A percentile compares a stretch with the other conserved stretches of the same genome.
These are phyloP conservation scores for Globisporangium radiosum DNA, from an alignment of 352 stramenopile genomes.

Conservation along the genomic window DNA sequence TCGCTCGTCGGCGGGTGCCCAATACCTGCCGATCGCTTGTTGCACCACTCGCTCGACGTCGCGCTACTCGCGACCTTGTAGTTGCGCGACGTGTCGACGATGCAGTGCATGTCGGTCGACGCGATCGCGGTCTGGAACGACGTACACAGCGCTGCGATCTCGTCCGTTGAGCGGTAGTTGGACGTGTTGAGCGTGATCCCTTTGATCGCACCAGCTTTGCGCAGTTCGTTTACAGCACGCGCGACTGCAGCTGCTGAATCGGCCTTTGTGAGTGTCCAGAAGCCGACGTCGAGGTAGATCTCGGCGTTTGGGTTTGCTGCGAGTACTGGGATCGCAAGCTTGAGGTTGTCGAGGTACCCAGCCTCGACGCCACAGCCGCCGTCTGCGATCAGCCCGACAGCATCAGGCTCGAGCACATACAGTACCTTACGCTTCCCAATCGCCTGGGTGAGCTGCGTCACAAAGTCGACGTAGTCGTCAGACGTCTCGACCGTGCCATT, in stretches of 20 bases:
- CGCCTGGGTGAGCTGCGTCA: constrained; percentile 23
- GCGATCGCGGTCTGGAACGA: constrained; percentile 48
- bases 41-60: constrained; percentile 46
- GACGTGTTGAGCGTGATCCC: constrained; percentile 73
- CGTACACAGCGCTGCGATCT: constrained; percentile 39
- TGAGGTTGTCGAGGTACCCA: constrained; percentile 43
- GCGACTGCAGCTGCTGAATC: constrained; percentile 20
- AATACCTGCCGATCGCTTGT: constrained; percentile 36
- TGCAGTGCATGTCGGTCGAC: constrained; percentile 33
- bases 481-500: constrained; percentile 29
- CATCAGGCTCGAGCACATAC: constrained; percentile 67
- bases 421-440: constrained; percentile 39
- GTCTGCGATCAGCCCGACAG: constrained; percentile 37
- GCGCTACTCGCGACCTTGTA: constrained; percentile 7
- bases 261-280: constrained; percentile 41
- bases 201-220: constrained; percentile 25
- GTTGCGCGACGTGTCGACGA: constrained; percentile 63
- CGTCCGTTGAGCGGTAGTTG: constrained; percentile 60
- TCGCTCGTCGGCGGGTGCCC: constrained; percentile 37
- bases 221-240: constrained; percentile 34
- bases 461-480: constrained; percentile 38
- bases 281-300: constrained; percentile 67
- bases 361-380: constrained; percentile 23
- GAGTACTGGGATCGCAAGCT: constrained; percentile 36
- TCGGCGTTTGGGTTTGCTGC: constrained; percentile 52